Conservation (phyloP, 208 protist species). For the Trypanosoma rangeli region DNA sequence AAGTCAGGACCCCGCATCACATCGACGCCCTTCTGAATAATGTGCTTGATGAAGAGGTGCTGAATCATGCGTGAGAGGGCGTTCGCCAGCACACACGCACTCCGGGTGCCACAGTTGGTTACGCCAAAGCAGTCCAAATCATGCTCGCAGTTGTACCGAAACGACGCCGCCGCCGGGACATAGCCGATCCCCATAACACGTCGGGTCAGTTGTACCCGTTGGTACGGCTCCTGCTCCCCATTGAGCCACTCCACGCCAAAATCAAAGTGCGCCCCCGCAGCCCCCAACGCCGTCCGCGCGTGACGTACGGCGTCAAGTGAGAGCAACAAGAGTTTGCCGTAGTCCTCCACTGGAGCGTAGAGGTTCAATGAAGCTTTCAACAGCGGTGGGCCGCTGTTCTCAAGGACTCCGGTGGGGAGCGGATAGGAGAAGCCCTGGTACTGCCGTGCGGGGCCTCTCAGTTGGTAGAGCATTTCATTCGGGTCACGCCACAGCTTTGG, state of each 20-base stretch:
- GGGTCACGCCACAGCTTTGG: conserved; percentile 77
- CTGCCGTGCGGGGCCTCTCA: conserved; percentile 63
- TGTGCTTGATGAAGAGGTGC: conserved; percentile 78
- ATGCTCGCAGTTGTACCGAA: conserved; percentile 63
- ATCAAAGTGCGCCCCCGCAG: conserved; percentile 46
- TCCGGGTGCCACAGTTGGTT: conserved; percentile 60
- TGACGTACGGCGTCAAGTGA: conserved; percentile 74
- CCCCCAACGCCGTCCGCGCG: conserved; percentile 47
- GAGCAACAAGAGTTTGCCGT: conserved; percentile 74
- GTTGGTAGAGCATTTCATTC: conserved; percentile 83
- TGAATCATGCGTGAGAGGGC: conserved; percentile 66
- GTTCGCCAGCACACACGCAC: conserved; percentile 57
- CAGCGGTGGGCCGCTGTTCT: conserved; percentile 61
- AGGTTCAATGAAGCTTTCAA: conserved; percentile 80
- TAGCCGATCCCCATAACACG: conserved; percentile 36
- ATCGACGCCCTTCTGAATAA: conserved; percentile 54
- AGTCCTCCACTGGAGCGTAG: conserved; percentile 78
- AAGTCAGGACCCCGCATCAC: conserved; percentile 48
- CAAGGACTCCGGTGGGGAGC: conserved; percentile 30
- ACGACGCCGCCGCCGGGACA: conserved; percentile 55
- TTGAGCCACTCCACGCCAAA: conserved; percentile 66
- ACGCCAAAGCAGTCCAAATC: conserved; percentile 83
- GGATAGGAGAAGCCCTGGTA: conserved; percentile 52
- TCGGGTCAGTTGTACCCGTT: conserved; percentile 36
- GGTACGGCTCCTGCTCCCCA: conserved; percentile 7